phyloP scores from a whole-genome alignment of 2,329 filamentous ascomycete genomes.

The Alternaria gaisen region DNA sequence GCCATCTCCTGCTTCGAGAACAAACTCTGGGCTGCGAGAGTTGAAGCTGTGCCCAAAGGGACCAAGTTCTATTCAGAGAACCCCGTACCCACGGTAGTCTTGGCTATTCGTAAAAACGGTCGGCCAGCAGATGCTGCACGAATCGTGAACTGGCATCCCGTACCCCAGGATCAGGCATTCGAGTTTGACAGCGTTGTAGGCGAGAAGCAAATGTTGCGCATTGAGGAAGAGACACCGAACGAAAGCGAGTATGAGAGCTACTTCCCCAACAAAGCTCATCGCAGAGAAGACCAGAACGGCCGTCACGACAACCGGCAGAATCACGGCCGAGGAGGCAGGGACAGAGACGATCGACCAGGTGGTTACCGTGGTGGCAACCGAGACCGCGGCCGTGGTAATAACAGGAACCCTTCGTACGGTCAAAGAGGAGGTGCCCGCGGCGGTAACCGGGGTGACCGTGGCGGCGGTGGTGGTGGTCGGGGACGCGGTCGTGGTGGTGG shows the following conservation, averaged over 20 bases:
- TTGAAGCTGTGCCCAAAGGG: conserved; percentile 74
- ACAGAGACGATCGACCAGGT: conserved; percentile 34
- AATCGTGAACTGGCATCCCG: conserved; percentile 84
- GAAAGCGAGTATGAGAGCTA: conserved; percentile 72
- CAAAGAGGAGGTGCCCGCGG: conserved; percentile 50
- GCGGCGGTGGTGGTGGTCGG: conserved; percentile 43
- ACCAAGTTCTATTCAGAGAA: conserved; percentile 79
- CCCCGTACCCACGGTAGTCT: conserved; percentile 77
- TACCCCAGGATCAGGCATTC: conserved; percentile 74
- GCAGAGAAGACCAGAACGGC: conserved; percentile 53
- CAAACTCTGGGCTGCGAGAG: conserved; percentile 84
- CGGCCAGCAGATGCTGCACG: conserved; percentile 80
- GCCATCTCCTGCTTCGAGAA: conserved; percentile 79
- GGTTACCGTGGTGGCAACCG: conserved; percentile 47
- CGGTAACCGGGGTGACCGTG: conserved; percentile 52
- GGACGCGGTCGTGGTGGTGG: conserved; percentile 46
- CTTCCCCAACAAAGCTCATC: conserved; percentile 67
- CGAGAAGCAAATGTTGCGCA: conserved; percentile 83
- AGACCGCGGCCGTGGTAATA: conserved; percentile 41
- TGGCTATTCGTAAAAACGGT: conserved; percentile 79
- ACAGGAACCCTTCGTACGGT: conserved; percentile 43
- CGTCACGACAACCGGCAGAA: conserved; percentile 46
- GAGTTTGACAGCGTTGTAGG: conserved; percentile 84
- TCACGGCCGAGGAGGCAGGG: conserved; percentile 31
- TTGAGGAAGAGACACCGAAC: conserved; percentile 73